Base-by-base conservation (phyloP, 169 alveolate genomes). In the Plasmodium gonderi region DNA sequence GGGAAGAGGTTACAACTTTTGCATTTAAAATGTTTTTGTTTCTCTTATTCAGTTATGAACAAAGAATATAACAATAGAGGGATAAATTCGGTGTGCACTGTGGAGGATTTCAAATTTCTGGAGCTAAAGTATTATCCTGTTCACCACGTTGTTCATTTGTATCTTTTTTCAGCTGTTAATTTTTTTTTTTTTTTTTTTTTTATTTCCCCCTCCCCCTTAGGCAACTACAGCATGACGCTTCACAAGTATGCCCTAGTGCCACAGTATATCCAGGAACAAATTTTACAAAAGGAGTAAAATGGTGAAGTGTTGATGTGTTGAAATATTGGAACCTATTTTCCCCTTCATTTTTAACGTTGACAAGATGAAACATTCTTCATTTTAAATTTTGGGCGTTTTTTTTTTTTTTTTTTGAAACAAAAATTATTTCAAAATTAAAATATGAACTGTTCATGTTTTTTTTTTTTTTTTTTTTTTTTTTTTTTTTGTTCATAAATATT, bases 191-290 rank as follows among this genome's bases (percentile, higher is more conserved):
- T 69, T 54, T 60, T 38, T 80, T 65, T 64, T 17, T 8, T 42
- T 31, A n/a, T n/a, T n/a, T n/a, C n/a, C n/a, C n/a, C n/a, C n/a
- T n/a, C 40, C 72, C 72, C 36, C 72, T 38, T 64, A 87, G 93
- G 93, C 12, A 87, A 87, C 47, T 87, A 87, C 74, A 87, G 83
- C n/a, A 87, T 87, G 93, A 54, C 93, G 23, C 89, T 87, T 54
- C 93, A 87, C 54, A 87, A 54, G 75, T 87, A 87, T 23, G 44
- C 89, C n/a, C 68, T 87, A 68, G 93, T 87, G 26, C 93, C 93
- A 6, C 85, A 75, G 38, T 87, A 87, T 29, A 87, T 87, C 42
- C 93, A 87, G 68, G 93, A 87, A 36, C 93, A 87, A 76, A 75
- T 87, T 51, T 87, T 87, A 36, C 89, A 87, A 74, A 87, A 87